A percentile compares a stretch with the other conserved stretches of the same genome.
These are phyloP conservation scores for Setaria italica DNA, from an alignment of 202 grass and related monocot genomes.

Conservation along the genomic window DNA sequence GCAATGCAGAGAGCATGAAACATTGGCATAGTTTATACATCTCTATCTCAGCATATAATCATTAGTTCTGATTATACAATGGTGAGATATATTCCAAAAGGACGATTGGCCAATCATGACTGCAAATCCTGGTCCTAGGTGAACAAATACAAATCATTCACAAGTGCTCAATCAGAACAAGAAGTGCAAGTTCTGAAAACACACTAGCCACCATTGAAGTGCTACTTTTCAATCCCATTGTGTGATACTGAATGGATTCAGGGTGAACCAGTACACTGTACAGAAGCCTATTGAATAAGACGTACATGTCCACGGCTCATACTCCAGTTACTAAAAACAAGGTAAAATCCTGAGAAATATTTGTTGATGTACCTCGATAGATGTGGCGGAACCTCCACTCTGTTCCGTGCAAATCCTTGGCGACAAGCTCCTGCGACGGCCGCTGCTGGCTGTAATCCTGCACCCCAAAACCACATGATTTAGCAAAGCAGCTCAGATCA, in stretches of 20 bases:
- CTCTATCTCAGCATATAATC: background rate
- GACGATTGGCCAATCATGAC: background rate
- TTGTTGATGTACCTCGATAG: slow-evolving; percentile 68
- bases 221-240: background rate
- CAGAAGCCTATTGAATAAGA: slow-evolving; percentile 15
- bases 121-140: background rate
- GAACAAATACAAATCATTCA: background rate
- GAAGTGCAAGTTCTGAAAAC: background rate
- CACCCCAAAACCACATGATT: background rate
- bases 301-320: background rate
- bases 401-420: slow-evolving; percentile 91
- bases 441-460: slow-evolving; percentile 97
- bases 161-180: background rate
- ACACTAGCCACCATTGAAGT: background rate
- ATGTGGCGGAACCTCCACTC: slow-evolving; percentile 98
- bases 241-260: slow-evolving; percentile 22
- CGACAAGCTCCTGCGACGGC: slow-evolving; percentile 92
- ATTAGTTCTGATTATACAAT: background rate
- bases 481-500: background rate
- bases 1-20: slow-evolving; percentile 9
- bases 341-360: background rate
- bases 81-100: slow-evolving; percentile 7
- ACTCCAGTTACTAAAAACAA: background rate
- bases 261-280: background rate
- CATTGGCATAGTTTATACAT: background rate